phyloP scores from a whole-genome alignment of 1,139 yeast genomes.

The Candida tropicalis region DNA sequence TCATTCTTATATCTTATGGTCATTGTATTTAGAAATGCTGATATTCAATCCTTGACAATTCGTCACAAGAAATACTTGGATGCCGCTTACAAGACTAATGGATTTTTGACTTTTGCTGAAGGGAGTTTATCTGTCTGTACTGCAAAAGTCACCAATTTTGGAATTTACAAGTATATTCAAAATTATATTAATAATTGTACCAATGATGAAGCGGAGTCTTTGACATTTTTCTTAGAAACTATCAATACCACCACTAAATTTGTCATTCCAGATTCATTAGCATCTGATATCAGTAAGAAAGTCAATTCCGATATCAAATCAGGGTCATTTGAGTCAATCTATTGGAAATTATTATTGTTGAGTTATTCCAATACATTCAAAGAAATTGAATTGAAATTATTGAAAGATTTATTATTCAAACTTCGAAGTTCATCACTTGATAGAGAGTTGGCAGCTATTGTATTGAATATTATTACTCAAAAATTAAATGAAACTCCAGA shows the following conservation, averaged over 20 bases:
- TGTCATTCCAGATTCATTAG: constrained; percentile 6
- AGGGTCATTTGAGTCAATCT: constrained; percentile 6
- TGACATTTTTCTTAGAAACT: constrained; percentile 48
- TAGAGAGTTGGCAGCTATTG: constrained; percentile 12
- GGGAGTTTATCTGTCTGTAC: constrained; percentile 43
- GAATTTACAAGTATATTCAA: constrained; percentile 49
- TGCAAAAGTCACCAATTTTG: constrained; percentile 51
- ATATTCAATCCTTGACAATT: constrained; percentile 50
- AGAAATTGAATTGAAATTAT: constrained; percentile 11
- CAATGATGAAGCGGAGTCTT: constrained; percentile 24
- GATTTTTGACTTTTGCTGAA: constrained; percentile 54
- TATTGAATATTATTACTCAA: constrained; percentile 8
- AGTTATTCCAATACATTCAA: constrained; percentile 5
- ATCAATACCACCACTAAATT: constrained; percentile 9
- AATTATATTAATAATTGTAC: constrained; percentile 44
- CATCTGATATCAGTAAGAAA: constrained; percentile 1
- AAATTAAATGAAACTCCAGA: constrained; percentile 4
- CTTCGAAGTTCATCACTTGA: constrained; percentile 9
- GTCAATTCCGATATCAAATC: constrained; percentile 6
- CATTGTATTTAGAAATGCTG: constrained; percentile 61
- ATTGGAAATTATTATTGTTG: constrained; percentile 17
- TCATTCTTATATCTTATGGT: constrained; percentile 46
- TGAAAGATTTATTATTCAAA: constrained; percentile 16
- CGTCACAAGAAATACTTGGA: constrained; percentile 47
- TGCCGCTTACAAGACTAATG: constrained; percentile 32